Evolutionary conservation across 495 filamentous ascomycete species (phyloP), one percentile per base, ranked within the genome.

Genomic region (Neurospora pannonica): DNA sequence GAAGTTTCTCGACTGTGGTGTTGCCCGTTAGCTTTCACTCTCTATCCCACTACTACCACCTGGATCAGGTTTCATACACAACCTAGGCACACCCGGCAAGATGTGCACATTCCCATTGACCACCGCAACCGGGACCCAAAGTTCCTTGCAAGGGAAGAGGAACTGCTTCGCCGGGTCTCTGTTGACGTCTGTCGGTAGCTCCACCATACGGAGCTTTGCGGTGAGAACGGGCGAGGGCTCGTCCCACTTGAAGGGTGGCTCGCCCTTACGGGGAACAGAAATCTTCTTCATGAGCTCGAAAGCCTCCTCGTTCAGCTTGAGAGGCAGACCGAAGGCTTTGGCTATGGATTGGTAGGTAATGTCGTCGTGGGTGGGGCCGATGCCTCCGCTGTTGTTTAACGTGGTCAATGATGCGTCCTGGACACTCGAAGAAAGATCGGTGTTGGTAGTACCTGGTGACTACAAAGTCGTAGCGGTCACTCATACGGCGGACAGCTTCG

Each of bases 261-360:
- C 90, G 42, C 86, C 87, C 34, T 89, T 89, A 76, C 92, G 91
- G 8, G 89, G 89, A 76, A 88, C 91, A 17, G 92, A 92, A 15
- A 97, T 84, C 70, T 82, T 86, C 83, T 92, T 94, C 96, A 98
- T 98, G 75, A 91, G 89, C 71, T 87, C 88, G 73, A 91, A 91
- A 2, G 96, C 89, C 48, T 88, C 86, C 40, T 92, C 76, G 84
- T 99, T 93, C 19, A 97, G 86, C 73, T 89, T 86, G 0, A 98
- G 86, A 13, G 90, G 88, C 3, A 97, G 86, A 43, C 83, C 81
- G 81, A 97, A 99, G 31, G 94, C 96, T 76, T 94, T 93, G 48
- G 93, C 96, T 78, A 99, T 95, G 31, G 95, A 95, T 78, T 90
- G 84, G 86, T 99, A 99, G 43, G 96, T 98, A 76, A 99, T 98